Evolutionary conservation across 768 basidiomycete species (phyloP), one percentile per base, ranked within the genome.

Genomic region (Galerina sulciceps): DNA sequence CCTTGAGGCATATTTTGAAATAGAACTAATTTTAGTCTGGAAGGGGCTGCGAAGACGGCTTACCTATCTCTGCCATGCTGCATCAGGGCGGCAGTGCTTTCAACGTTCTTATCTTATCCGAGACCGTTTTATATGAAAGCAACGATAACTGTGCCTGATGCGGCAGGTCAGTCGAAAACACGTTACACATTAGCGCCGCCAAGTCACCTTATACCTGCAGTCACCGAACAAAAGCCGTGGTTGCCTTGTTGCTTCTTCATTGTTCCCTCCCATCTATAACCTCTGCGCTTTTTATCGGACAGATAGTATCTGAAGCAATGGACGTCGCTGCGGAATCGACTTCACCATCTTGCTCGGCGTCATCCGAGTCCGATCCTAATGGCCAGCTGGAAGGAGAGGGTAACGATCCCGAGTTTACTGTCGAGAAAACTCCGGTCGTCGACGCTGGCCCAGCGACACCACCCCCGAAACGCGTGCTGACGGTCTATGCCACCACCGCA

Each of bases 51-150:
- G 55, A 56, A 58, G 57, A 59, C 58, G 60, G 61, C 52, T 20
- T 48, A 5, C 26, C 26, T 37, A 18, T 44, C n/a, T 23, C 46
- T 58, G 64, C 55, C 67, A 70, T 67, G 71, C 71, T 65, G 64
- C 59, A 65, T 60, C 62, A 50, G 54, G 53, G 52, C 58, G 62
- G 53, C 65, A 51, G 34, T 58, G 64, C 63, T 63, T 65, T 56
- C 55, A 43, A 43, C 50, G 45, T 43, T 58, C n/a, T n/a, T n/a
- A n/a, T 52, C 37, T 60, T 51, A 31, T 31, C 42, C 20, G 31
- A n/a, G n/a, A n/a, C n/a, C n/a, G n/a, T n/a, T 43, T 50, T 40
- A 59, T 38, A 51, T 57, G 54, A 56, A 59, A 53, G 47, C 49
- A 45, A 58, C 49, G 23, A 51, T 23, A 34, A 38, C 51, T 50